phyloP scores from a whole-genome alignment of 129 eudicot species.

The Apium graveolens region DNA sequence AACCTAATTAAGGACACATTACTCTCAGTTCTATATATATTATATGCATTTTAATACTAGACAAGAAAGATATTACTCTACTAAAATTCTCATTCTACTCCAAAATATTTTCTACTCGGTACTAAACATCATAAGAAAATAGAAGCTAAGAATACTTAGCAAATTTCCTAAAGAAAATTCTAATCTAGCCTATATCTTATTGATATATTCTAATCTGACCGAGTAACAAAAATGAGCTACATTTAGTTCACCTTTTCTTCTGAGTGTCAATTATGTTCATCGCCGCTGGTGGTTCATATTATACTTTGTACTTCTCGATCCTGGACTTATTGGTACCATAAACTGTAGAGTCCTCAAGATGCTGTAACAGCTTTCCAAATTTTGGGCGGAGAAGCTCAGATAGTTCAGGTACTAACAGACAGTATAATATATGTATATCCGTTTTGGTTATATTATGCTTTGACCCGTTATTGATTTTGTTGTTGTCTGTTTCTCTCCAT shows the following conservation, averaged over 20 bases:
- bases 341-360: constrained; percentile 73
- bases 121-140: not conserved
- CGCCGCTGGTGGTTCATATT: not conserved
- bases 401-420: constrained; percentile 63
- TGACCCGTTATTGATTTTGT: not conserved
- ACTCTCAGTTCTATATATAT: not conserved
- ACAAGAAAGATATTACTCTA: not conserved
- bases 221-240: not conserved
- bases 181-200: not conserved
- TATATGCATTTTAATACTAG: not conserved
- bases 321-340: constrained; percentile 17
- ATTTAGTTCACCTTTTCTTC: constrained; percentile 2
- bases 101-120: not conserved
- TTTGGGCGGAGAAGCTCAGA: constrained; percentile 96
- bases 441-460: not conserved
- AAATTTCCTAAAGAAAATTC: not conserved
- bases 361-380: constrained; percentile 93
- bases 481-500: not conserved
- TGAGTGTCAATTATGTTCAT: constrained; percentile 4
- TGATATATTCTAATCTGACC: not conserved
- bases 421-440: not conserved
- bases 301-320: not conserved
- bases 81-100: not conserved
- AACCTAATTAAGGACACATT: not conserved
- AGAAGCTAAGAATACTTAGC: not conserved